phyloP scores from a whole-genome alignment of 2,329 filamentous ascomycete genomes.

The Corinectria fuckeliana region DNA sequence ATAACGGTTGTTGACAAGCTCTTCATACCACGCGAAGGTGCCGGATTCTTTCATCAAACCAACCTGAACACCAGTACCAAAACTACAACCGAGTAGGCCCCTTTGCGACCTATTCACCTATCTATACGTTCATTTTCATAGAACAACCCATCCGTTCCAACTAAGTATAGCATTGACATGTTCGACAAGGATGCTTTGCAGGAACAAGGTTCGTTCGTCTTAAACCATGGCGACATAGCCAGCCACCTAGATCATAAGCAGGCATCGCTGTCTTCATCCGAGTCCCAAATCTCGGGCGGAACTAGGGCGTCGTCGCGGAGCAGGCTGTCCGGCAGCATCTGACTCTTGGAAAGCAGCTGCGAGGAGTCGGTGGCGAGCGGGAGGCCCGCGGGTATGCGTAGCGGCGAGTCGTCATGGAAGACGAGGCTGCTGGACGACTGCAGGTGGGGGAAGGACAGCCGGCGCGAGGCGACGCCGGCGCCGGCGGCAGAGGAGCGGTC shows the following conservation, averaged over 20 bases:
- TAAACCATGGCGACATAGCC: not conserved
- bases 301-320: slow-evolving; percentile 44
- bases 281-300: slow-evolving; percentile 47
- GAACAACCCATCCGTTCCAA: not conserved
- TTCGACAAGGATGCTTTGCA: not conserved
- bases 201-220: not conserved
- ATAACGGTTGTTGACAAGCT: not conserved
- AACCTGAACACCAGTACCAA: slow-evolving; percentile 3
- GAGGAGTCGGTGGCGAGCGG: slow-evolving; percentile 41
- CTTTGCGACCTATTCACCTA: too few species aligned
- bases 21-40: not conserved
- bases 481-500: slow-evolving; percentile 26
- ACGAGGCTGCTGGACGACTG: slow-evolving; percentile 36
- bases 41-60: not conserved
- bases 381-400: slow-evolving; percentile 17
- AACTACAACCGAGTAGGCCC: not conserved
- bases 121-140: not conserved
- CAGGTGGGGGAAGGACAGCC: slow-evolving; percentile 20
- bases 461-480: slow-evolving; percentile 1
- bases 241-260: slow-evolving; percentile 21
- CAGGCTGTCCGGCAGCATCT: slow-evolving; percentile 59
- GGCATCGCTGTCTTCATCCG: slow-evolving; percentile 40
- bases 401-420: slow-evolving; percentile 35
- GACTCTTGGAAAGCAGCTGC: slow-evolving; percentile 58
- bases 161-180: not conserved